phyloP scores from a whole-genome alignment of 1,284 basidiomycete genomes.

The Termitomyces sp. region DNA sequence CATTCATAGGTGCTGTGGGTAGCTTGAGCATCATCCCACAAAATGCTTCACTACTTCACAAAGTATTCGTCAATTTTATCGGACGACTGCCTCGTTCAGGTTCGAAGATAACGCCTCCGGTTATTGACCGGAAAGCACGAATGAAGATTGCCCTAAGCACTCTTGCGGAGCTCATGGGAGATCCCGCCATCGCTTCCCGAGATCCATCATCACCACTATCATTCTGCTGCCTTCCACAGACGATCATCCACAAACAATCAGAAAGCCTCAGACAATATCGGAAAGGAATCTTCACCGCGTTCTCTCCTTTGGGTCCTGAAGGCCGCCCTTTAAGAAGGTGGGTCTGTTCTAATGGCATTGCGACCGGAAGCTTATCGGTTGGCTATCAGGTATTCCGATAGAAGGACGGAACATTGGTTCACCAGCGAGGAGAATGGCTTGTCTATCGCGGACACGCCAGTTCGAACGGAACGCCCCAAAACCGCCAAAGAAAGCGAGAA shows the following conservation, averaged over 20 bases:
- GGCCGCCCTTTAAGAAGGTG: conserved; percentile 60
- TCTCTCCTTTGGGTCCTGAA: conserved; percentile 53
- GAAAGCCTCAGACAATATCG: conserved; percentile 44
- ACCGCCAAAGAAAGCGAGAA: conserved; percentile 20
- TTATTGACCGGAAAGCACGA: conserved; percentile 35
- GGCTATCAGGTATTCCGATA: conserved; percentile 43
- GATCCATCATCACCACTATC: conserved; percentile 57
- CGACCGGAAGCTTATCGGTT: conserved; percentile 2
- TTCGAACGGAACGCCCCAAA: conserved; percentile 19
- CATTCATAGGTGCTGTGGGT: conserved; percentile 40
- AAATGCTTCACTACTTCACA: conserved; percentile 61
- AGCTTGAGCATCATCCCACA: conserved; percentile 46
- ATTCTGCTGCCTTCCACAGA: conserved; percentile 59
- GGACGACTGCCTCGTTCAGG: conserved; percentile 43
- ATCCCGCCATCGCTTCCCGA: conserved; percentile 44
- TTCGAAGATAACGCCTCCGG: conserved; percentile 41
- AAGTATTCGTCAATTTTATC: conserved; percentile 59
- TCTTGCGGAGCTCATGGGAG: conserved; percentile 47
- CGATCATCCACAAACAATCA: conserved; percentile 46
- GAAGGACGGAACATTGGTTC: conserved; percentile 59
- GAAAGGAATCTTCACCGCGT: conserved; percentile 43
- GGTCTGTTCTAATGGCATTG: conserved; percentile 18
- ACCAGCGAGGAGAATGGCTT: conserved; percentile 50
- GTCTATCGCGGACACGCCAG: conserved; percentile 45
- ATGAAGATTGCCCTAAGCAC: conserved; percentile 49